Conservation (phyloP, 139 green algal species). For the Protoeuglena noctilucae region DNA sequence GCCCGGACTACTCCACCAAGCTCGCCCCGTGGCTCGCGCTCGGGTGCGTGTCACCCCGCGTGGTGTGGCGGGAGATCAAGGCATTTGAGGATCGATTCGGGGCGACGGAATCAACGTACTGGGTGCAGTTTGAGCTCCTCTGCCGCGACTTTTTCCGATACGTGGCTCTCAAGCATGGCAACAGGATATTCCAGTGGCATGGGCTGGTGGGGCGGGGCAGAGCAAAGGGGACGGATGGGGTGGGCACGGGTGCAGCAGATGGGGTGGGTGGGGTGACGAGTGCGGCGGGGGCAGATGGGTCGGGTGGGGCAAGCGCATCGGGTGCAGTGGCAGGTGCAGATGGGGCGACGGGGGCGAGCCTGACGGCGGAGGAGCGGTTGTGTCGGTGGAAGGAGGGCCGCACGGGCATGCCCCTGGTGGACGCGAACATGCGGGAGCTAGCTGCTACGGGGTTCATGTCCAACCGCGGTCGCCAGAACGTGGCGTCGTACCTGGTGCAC, state of each 20-base stretch:
- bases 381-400: slow-evolving; percentile 30
- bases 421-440: slow-evolving; percentile 75
- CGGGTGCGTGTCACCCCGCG: slow-evolving; percentile 48
- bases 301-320: slow-evolving; percentile 28
- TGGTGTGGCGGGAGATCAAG: slow-evolving; percentile 21
- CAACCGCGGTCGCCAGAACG: slow-evolving; percentile 60
- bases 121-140: slow-evolving; percentile 6
- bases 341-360: not conserved
- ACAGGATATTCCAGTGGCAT: slow-evolving; percentile 2
- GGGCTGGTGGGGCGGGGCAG: slow-evolving; percentile 5
- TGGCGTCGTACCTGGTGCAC: slow-evolving; percentile 31
- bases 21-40: slow-evolving; percentile 41
- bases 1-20: slow-evolving; percentile 48
- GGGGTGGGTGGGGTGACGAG: not conserved
- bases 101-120: slow-evolving; percentile 26
- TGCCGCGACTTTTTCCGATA: not conserved
- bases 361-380: slow-evolving; percentile 1
- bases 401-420: slow-evolving; percentile 65
- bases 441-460: slow-evolving; percentile 56
- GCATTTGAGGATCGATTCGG: slow-evolving; percentile 21
- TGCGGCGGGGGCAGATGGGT: slow-evolving; percentile 23
- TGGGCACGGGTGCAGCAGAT: not conserved
- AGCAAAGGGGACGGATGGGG: not conserved
- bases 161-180: not conserved
- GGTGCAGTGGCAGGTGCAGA: slow-evolving; percentile 11